A percentile compares a stretch with the other conserved stretches of the same genome.
Evolutionary conservation across 2,329 filamentous ascomycete species (phyloP).

Genomic region (Xylariaceae sp.): DNA sequence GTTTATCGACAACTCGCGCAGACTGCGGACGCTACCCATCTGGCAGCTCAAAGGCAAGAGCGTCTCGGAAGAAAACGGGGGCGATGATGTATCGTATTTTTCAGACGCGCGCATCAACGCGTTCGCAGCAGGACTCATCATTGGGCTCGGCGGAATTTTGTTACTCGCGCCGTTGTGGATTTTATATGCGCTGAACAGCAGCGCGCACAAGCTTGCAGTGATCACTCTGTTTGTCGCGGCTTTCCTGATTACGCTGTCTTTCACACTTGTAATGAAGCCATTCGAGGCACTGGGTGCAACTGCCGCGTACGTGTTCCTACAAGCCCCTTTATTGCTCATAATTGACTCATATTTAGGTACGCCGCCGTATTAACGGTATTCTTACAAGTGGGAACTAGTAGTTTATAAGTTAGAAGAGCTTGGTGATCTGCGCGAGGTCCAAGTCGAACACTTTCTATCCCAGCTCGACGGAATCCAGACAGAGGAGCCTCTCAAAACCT

Average conservation of each 20-base stretch:
- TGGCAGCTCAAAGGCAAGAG: constrained; percentile 4
- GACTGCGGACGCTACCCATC: constrained; percentile 10
- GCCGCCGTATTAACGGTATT: constrained; percentile 9
- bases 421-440: too few relatives aligned
- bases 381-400: not conserved
- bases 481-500: too few relatives aligned
- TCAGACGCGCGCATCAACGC: constrained; percentile 19
- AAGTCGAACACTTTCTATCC: too few relatives aligned
- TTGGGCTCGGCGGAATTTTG: constrained; percentile 25
- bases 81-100: constrained; percentile 5
- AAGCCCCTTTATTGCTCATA: not conserved
- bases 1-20: constrained; percentile 10
- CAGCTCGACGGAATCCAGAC: too few relatives aligned
- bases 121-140: constrained; percentile 22
- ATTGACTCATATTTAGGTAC: constrained; percentile 1
- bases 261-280: constrained; percentile 16
- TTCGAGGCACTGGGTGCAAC: constrained; percentile 20
- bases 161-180: constrained; percentile 33
- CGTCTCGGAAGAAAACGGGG: not conserved
- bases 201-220: constrained; percentile 21
- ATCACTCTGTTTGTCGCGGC: constrained; percentile 29
- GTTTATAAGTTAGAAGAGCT: too few relatives aligned
- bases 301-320: constrained; percentile 12
- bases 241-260: constrained; percentile 14
- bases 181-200: constrained; percentile 15